Evolutionary conservation across 768 basidiomycete genomes (phyloP).

Genomic region (Termitomyces sp.): DNA sequence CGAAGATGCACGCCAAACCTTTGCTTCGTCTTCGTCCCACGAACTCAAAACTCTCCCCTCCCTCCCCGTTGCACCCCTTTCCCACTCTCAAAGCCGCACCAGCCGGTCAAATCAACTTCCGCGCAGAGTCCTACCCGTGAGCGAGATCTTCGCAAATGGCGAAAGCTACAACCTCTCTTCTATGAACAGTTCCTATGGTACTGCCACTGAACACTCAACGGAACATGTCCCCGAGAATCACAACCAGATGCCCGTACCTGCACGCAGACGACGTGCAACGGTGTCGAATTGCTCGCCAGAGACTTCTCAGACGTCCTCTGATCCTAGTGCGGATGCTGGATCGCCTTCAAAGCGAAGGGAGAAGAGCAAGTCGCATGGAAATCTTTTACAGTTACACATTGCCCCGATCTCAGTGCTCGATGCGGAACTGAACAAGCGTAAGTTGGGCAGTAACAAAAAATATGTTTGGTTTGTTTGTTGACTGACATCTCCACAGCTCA

Average conservation of each 20-base stretch:
- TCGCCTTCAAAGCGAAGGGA: conserved; percentile 63
- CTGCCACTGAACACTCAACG: conserved; percentile 19
- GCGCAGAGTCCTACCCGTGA: conserved; percentile 57
- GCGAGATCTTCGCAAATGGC: conserved; percentile 60
- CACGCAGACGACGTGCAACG: conserved; percentile 53
- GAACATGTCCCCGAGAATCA: conserved; percentile 15
- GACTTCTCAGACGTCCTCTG: conserved; percentile 16
- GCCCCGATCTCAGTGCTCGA: conserved; percentile 60
- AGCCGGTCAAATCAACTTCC: conserved; percentile 51
- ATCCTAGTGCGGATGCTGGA: conserved; percentile 29
- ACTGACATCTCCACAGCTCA: conserved; percentile 24
- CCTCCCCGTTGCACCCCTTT: conserved; percentile 55
- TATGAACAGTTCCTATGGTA: conserved; percentile 27
- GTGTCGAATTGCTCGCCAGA: conserved; percentile 62
- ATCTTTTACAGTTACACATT: conserved; percentile 59
- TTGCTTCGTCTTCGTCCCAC: conserved; percentile 49
- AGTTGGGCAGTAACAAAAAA: conserved; percentile 18
- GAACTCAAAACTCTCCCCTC: conserved; percentile 47
- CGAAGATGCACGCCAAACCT: conserved; percentile 73
- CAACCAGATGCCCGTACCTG: conserved; percentile 29
- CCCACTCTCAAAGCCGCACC: conserved; percentile 39
- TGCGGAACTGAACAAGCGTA: conserved; percentile 60
- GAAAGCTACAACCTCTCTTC: conserved; percentile 29
- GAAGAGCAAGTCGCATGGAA: conserved; percentile 62
- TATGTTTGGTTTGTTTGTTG: background rate